Conservation (phyloP, 306 rosid species). For the Glycine soja region DNA sequence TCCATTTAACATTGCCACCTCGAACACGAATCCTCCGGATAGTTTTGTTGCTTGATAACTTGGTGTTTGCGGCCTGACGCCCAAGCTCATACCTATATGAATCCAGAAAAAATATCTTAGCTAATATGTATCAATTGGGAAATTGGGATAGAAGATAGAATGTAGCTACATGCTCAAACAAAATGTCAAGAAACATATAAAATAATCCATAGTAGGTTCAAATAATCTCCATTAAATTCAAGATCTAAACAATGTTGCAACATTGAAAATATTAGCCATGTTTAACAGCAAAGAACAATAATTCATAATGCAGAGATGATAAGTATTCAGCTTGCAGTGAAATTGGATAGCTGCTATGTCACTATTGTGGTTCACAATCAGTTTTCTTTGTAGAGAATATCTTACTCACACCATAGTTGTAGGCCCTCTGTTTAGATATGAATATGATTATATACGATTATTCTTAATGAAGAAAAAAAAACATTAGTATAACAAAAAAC, state of each 20-base stretch:
- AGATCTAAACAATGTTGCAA: background rate
- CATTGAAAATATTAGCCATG: background rate
- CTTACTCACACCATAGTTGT: no score
- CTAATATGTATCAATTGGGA: background rate
- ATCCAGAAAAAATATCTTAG: background rate
- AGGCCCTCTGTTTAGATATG: no score
- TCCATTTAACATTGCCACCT: constrained; percentile 72
- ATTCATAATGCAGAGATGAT: background rate
- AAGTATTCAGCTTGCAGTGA: background rate
- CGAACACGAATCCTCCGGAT: constrained; percentile 61
- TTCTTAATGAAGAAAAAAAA: no score
- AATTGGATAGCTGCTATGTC: background rate
- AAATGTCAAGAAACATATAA: background rate
- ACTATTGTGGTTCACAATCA: background rate
- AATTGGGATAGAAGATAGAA: background rate
- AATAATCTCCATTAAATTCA: background rate
- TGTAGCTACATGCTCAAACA: background rate
- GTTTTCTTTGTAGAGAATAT: background rate
- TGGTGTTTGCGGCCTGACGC: constrained; percentile 63
- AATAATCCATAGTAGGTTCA: background rate
- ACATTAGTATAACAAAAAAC: no score
- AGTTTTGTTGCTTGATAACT: constrained; percentile 65
- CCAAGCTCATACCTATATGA: constrained; percentile 64
- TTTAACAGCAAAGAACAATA: background rate
- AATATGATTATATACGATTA: no score